These are phyloP conservation scores for Magnolia changhungtana DNA, from an alignment of 164 flowering plant species.

Conservation along the genomic window DNA sequence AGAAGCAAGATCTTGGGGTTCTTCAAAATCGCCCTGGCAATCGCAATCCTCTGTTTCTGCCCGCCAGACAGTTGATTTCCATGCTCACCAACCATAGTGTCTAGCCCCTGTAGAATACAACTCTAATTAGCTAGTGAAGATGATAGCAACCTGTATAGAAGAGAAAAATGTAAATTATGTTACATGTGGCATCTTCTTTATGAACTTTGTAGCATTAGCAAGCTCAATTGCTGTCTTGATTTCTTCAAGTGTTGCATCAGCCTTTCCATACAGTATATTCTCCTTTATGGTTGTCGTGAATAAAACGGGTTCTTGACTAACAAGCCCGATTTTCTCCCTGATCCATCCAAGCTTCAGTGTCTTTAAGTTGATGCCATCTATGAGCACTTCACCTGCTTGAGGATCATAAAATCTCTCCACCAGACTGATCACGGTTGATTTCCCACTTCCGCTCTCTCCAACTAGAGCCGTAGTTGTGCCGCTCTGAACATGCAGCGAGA, in stretches of 20 bases:
- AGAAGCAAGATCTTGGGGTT: slow-evolving; percentile 74
- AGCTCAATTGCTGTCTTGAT: too few relatives aligned
- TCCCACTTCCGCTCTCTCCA: slow-evolving; percentile 91
- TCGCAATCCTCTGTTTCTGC: slow-evolving; percentile 79
- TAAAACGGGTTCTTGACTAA: slow-evolving; percentile 68
- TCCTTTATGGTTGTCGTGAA: slow-evolving; percentile 62
- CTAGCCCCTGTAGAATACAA: too few relatives aligned
- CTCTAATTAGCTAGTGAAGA: too few relatives aligned
- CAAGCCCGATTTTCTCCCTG: slow-evolving; percentile 64
- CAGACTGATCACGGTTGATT: slow-evolving; percentile 74
- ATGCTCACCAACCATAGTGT: too few relatives aligned
- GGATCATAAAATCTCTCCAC: slow-evolving; percentile 89
- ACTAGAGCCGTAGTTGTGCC: slow-evolving; percentile 74
- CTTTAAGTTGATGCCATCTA: slow-evolving; percentile 65
- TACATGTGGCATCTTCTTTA: too few relatives aligned
- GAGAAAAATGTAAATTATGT: too few relatives aligned
- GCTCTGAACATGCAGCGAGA: slow-evolving; percentile 47
- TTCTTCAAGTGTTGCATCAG: not conserved
- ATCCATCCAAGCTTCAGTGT: slow-evolving; percentile 54
- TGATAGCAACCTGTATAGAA: too few relatives aligned
- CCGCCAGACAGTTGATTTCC: slow-evolving; percentile 43
- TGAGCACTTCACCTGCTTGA: slow-evolving; percentile 61
- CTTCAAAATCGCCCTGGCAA: slow-evolving; percentile 74
- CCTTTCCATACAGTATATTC: slow-evolving; percentile 74
- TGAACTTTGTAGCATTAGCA: too few relatives aligned